Evolutionary conservation across 1,284 basidiomycete genomes (phyloP).

Genomic region (Apiotrichum sp.): DNA sequence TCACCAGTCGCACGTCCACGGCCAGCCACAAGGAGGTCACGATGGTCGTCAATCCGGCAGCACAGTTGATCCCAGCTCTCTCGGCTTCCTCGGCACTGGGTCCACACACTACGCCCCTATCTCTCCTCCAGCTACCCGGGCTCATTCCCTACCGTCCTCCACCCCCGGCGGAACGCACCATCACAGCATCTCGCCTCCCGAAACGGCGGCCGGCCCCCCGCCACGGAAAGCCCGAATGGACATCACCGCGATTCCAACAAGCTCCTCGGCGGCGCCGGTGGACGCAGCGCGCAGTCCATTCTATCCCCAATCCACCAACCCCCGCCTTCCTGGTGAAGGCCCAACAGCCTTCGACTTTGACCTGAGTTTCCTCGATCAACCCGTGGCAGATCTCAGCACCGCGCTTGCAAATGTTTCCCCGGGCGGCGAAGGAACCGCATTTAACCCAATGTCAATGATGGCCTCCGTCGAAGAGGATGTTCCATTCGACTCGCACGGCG

Average conservation of each 20-base stretch:
- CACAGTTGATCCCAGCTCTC: background rate
- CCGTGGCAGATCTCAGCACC: conserved; percentile 12
- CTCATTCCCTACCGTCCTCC: background rate
- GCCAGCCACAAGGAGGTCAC: too few species aligned
- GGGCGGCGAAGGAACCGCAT: too few species aligned
- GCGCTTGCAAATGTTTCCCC: conserved; percentile 2
- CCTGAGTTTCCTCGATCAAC: conserved; percentile 18
- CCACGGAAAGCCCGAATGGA: background rate
- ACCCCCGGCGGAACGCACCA: background rate
- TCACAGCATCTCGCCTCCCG: too few species aligned
- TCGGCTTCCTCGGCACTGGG: background rate
- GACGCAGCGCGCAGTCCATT: background rate
- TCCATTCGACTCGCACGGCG: conserved; percentile 5
- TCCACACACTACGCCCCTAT: too few species aligned
- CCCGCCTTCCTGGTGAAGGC: conserved; percentile 13
- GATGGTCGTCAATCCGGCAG: background rate
- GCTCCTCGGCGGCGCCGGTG: too few species aligned
- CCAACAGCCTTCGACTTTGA: conserved; percentile 17
- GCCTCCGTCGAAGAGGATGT: background rate
- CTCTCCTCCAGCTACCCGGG: too few species aligned
- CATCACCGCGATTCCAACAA: background rate
- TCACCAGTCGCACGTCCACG: too few species aligned
- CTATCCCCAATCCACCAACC: conserved; percentile 17
- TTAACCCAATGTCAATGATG: too few species aligned
- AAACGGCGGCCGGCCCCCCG: too few species aligned